Percentiles rank a stretch among this genome's conserved stretches.
phyloP scores from a whole-genome alignment of 768 basidiomycete genomes.

The Lentinula boryana region DNA sequence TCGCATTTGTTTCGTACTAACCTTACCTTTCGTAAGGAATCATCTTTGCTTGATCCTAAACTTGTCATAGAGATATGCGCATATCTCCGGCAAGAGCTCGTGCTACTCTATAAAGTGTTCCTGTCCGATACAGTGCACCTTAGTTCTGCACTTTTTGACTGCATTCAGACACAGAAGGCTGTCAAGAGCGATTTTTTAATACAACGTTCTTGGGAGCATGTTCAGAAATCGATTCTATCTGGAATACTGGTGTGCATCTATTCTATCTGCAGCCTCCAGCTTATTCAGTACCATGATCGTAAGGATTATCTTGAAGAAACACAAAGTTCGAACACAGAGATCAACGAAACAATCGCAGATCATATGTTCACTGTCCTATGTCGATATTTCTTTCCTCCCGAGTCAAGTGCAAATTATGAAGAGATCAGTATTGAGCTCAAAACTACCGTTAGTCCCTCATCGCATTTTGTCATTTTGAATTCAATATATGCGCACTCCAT shows the following conservation, averaged over 20 bases:
- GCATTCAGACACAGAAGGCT: neutral
- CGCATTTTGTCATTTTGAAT: constrained; percentile 1
- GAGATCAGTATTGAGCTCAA: constrained; percentile 20
- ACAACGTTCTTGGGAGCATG: constrained; percentile 35
- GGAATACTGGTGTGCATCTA: constrained; percentile 38
- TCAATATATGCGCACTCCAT: constrained; percentile 14
- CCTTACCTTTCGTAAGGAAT: neutral
- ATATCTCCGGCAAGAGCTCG: neutral
- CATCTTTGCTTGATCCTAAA: neutral
- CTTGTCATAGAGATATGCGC: neutral
- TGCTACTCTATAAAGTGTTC: neutral
- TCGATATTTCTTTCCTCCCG: constrained; percentile 28
- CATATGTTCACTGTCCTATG: constrained; percentile 25
- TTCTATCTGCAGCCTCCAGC: neutral
- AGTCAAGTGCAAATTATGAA: constrained; percentile 2
- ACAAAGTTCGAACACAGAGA: constrained; percentile 10
- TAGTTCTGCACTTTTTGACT: neutral
- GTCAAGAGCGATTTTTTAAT: neutral
- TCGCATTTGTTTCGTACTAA: neutral
- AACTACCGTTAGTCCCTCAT: constrained; percentile 16
- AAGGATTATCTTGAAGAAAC: constrained; percentile 2
- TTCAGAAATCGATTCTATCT: constrained; percentile 42
- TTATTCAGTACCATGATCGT: constrained; percentile 5
- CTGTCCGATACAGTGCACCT: neutral
- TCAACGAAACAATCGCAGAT: constrained; percentile 15